Conservation (phyloP, 371 early-diverging fungal species). For the Lichtheimia hyalospora region DNA sequence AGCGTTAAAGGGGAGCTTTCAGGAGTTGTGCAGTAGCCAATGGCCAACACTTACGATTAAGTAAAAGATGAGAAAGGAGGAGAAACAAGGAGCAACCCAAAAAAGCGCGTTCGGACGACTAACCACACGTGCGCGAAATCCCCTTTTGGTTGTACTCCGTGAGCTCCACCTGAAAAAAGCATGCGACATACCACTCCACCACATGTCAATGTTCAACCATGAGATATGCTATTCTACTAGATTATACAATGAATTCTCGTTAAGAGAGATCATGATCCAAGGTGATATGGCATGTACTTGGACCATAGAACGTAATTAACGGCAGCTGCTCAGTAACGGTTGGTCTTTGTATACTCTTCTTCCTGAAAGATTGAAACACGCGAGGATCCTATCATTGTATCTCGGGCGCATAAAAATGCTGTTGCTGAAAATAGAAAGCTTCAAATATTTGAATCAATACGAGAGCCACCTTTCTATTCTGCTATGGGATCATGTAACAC, state of each 20-base stretch:
- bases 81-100: constrained; percentile 1
- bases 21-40: background rate
- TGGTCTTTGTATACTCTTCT: constrained; percentile 10
- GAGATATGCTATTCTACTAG: too few species aligned
- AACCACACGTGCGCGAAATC: constrained; percentile 1
- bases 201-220: too few species aligned
- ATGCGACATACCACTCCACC: too few species aligned
- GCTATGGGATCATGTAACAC: constrained; percentile 1
- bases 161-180: too few species aligned
- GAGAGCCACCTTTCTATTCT: constrained; percentile 8
- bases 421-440: constrained; percentile 1
- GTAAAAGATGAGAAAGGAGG: background rate
- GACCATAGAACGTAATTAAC: too few species aligned
- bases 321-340: constrained; percentile 7
- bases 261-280: too few species aligned
- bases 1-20: constrained; percentile 6
- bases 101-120: constrained; percentile 1
- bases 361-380: constrained; percentile 9
- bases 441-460: constrained; percentile 7
- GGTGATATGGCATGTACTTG: background rate
- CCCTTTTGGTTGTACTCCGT: background rate
- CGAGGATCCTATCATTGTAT: constrained; percentile 7
- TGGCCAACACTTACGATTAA: background rate
- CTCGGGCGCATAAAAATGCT: constrained; percentile 11
- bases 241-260: too few species aligned